Evolutionary conservation across 306 rosid species (phyloP).

Genomic region (Fragaria vesca): DNA sequence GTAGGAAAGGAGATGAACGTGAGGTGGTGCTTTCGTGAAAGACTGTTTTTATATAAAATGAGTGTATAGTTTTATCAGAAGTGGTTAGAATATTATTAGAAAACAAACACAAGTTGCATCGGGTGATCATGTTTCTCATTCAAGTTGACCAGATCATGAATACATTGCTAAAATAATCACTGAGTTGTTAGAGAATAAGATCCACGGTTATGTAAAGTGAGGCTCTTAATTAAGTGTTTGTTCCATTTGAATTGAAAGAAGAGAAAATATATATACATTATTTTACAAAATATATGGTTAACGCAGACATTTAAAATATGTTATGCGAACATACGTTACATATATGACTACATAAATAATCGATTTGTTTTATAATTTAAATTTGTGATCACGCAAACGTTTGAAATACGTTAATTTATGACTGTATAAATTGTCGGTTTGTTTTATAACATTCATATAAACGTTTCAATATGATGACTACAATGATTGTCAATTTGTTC

Average conservation of each 20-base stretch:
- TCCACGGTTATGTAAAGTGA: neutral
- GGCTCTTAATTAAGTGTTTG: neutral
- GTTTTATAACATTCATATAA: neutral
- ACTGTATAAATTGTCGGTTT: no score
- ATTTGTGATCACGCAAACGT: no score
- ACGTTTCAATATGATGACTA: neutral
- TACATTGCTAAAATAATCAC: neutral
- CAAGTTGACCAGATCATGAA: neutral
- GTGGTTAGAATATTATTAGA: constrained; percentile 1
- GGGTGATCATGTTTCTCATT: neutral
- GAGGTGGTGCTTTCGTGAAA: constrained; percentile 9
- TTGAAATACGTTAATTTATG: neutral
- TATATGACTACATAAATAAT: no score
- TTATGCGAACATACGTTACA: no score
- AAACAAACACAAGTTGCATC: neutral
- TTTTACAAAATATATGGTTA: no score
- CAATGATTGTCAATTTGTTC: no score
- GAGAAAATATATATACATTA: no score
- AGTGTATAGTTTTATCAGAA: neutral
- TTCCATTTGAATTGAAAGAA: neutral
- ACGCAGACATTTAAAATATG: no score
- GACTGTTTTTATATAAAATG: neutral
- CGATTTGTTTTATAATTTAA: no score
- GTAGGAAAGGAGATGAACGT: neutral
- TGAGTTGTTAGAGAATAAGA: neutral